Evolutionary conservation across 305 asterid species (phyloP).

Genomic region (Rubia balearica): DNA sequence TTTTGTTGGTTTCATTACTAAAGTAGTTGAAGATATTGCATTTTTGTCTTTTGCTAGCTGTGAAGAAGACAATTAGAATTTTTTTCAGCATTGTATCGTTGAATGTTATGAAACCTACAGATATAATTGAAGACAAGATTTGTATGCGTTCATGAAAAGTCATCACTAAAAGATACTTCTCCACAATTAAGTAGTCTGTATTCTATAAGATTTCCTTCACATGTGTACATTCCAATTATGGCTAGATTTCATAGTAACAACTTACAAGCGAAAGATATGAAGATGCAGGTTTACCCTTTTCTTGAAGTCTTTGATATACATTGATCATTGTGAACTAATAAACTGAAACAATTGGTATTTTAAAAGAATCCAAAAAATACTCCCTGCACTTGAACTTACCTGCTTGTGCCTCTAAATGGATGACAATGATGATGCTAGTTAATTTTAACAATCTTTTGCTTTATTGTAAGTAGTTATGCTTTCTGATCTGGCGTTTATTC

Average conservation of each 20-base stretch:
- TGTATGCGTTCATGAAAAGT: neutral
- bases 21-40: no score
- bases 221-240: neutral
- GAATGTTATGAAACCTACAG: neutral
- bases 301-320: neutral
- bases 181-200: neutral
- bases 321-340: neutral
- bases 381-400: neutral
- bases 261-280: neutral
- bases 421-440: neutral
- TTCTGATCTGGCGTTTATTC: neutral
- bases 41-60: no score
- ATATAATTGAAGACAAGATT: neutral
- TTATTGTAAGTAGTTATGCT: neutral
- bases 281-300: neutral
- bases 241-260: neutral
- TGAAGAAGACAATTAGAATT: neutral
- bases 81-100: no score
- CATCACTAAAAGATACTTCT: neutral
- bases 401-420: neutral
- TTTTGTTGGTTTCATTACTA: no score
- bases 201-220: neutral
- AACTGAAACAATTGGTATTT: neutral
- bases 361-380: neutral
- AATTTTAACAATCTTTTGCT: neutral